A percentile compares a stretch with the other conserved stretches of the same genome.
Evolutionary conservation across 208 protist species (phyloP).

Genomic region (Lotmaria passim): DNA sequence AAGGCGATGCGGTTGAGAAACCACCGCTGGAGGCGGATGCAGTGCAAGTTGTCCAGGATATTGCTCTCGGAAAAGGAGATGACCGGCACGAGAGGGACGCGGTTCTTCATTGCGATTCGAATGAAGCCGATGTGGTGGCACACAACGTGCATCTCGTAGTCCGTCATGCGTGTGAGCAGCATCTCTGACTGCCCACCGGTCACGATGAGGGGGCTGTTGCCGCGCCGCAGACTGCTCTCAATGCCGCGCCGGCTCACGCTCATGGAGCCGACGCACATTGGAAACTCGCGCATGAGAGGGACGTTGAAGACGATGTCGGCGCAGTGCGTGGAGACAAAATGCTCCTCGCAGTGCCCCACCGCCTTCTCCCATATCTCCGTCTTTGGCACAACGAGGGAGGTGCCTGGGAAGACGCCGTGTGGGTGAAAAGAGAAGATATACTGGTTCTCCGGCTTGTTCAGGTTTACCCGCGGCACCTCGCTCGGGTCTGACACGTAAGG

Average conservation of each 20-base stretch:
- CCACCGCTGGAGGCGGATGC: conserved; percentile 62
- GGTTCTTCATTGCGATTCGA: conserved; percentile 62
- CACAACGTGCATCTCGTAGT: conserved; percentile 60
- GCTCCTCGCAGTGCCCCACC: conserved; percentile 49
- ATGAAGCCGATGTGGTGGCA: conserved; percentile 87
- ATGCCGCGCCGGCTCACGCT: conserved; percentile 63
- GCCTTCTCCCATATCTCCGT: conserved; percentile 66
- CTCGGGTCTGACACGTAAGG: conserved; percentile 15
- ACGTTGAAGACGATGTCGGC: conserved; percentile 83
- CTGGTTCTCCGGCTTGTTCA: conserved; percentile 59
- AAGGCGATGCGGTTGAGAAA: conserved; percentile 76
- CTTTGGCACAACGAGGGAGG: conserved; percentile 55
- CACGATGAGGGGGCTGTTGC: conserved; percentile 81
- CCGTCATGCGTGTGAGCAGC: conserved; percentile 56
- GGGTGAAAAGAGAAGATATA: conserved; percentile 87
- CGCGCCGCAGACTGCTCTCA: conserved; percentile 54
- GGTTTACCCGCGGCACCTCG: conserved; percentile 36
- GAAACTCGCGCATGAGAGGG: conserved; percentile 78
- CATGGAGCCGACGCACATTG: conserved; percentile 60
- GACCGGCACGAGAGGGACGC: conserved; percentile 78
- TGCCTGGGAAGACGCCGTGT: conserved; percentile 87
- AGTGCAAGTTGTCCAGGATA: conserved; percentile 67
- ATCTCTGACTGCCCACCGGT: conserved; percentile 91
- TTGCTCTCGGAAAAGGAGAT: conserved; percentile 84
- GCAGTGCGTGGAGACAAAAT: conserved; percentile 62